Evolutionary conservation across 805 yeast genomes (phyloP).

Genomic region (Saturnispora kantuleensis): DNA sequence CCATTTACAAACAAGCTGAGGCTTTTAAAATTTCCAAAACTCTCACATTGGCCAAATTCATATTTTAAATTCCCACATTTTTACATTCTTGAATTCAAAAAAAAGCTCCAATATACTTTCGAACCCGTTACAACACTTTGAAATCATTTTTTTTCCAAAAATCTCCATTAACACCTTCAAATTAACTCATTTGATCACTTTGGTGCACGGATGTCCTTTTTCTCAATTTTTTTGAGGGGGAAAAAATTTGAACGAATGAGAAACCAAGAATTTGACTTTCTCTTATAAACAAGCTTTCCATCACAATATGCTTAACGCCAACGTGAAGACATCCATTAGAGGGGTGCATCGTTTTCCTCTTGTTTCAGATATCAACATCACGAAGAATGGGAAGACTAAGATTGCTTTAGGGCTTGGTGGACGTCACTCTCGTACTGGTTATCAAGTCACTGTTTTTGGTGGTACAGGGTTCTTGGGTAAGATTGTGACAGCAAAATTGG

Average conservation of each 20-base stretch:
- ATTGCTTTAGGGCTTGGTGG: slow-evolving; percentile 72
- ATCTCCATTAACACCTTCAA: no score
- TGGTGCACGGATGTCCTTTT: slow-evolving; percentile 3
- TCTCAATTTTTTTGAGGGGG: neutral
- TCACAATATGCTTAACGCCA: slow-evolving; percentile 3
- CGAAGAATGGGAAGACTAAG: slow-evolving; percentile 66
- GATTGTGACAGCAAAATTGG: slow-evolving; percentile 59
- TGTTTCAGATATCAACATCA: slow-evolving; percentile 56
- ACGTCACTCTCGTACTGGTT: slow-evolving; percentile 76
- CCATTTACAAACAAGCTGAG: no score
- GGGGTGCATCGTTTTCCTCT: slow-evolving; percentile 27
- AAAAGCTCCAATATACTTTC: no score
- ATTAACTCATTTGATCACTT: neutral
- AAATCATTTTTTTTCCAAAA: no score
- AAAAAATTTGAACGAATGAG: slow-evolving; percentile 2
- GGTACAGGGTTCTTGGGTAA: slow-evolving; percentile 74
- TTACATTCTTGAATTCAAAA: no score
- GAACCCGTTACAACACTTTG: no score
- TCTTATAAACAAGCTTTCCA: neutral
- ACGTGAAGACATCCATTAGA: slow-evolving; percentile 8
- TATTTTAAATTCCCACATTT: no score
- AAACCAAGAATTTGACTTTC: neutral
- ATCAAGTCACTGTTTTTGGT: slow-evolving; percentile 83
- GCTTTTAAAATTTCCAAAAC: no score
- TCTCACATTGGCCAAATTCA: no score